Evolutionary conservation across 1,139 yeast genomes (phyloP).

Genomic region (Lodderomyces oxycetoniae): DNA sequence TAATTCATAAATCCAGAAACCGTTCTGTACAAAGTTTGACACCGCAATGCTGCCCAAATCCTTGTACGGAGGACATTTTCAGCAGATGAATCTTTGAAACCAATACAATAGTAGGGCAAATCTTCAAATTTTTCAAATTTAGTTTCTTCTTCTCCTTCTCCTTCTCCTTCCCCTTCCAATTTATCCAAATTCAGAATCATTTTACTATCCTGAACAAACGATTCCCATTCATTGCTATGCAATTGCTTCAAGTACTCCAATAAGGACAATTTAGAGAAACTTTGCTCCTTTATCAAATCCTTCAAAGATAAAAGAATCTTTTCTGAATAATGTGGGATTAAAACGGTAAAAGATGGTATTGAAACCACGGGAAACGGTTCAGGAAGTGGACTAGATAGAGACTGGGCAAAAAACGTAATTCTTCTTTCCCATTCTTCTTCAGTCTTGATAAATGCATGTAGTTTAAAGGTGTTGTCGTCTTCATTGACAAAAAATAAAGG

Average conservation of each 20-base stretch:
- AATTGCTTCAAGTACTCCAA: slow-evolving; percentile 71
- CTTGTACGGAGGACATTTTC: slow-evolving; percentile 64
- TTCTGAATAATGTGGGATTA: slow-evolving; percentile 83
- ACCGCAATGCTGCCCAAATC: slow-evolving; percentile 75
- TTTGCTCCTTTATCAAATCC: slow-evolving; percentile 63
- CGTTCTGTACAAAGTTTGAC: slow-evolving; percentile 76
- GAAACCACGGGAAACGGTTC: slow-evolving; percentile 66
- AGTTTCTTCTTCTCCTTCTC: slow-evolving; percentile 4
- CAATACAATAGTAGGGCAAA: slow-evolving; percentile 66
- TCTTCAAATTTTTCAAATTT: slow-evolving; percentile 31
- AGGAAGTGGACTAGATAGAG: slow-evolving; percentile 71
- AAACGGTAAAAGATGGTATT: slow-evolving; percentile 81
- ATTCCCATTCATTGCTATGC: slow-evolving; percentile 70
- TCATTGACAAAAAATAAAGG: slow-evolving; percentile 74
- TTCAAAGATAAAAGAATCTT: slow-evolving; percentile 59
- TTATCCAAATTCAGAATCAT: slow-evolving; percentile 20
- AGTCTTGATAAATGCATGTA: slow-evolving; percentile 39
- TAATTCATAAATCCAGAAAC: slow-evolving; percentile 75
- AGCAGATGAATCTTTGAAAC: slow-evolving; percentile 61
- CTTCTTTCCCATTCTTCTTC: slow-evolving; percentile 78
- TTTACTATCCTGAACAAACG: slow-evolving; percentile 64
- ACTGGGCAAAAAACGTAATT: slow-evolving; percentile 83
- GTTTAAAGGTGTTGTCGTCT: slow-evolving; percentile 48
- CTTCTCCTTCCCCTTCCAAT: slow-evolving; percentile 4
- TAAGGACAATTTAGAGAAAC: slow-evolving; percentile 57